Evolutionary conservation across 108 stramenopile genomes (phyloP), one percentile per base, ranked within the genome.

Genomic region (Conticribra weissflogii): DNA sequence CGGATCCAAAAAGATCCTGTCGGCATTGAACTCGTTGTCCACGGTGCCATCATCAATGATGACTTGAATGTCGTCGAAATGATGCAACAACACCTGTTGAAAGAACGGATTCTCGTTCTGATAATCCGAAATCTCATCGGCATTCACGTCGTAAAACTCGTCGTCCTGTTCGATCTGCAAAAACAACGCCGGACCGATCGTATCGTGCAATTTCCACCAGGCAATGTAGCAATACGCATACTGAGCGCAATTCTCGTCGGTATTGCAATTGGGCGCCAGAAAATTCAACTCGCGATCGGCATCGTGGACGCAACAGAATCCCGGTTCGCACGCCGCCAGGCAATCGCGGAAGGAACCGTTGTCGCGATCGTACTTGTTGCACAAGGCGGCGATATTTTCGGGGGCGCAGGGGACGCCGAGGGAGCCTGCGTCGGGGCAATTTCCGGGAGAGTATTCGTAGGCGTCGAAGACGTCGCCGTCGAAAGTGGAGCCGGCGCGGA

Each of bases 191-290:
- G 84, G 84, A 1, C 84, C 84, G 54, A 85, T 74, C 1, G 84
- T 85, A 59, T 82, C 78, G 31, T 76, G 67, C 29, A 85, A 66
- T 28, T 82, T 82, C 81, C 81, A 85, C 84, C 84, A 85, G 27
- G 79, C 73, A 24, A 85, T 80, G 45, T 85, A 85, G 44, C 84
- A 85, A n/a, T 67, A 64, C 41, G 69, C 74, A 30, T 82, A 85
- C 48, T 66, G 27, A 27, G 67, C 59, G 54, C 84, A 85, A 48
- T 85, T 85, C 29, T 68, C 72, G 32, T 84, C 80, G 9, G 58
- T 57, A 53, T 77, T 81, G 60, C 83, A 83, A 52, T 72, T 81
- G 21, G 83, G 77, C 15, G 77, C 60, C 25, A 74, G 29, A 30
- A 17, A 69, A 57, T 77, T 77, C 18, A 62, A 32, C 12, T 69